A percentile compares a stretch with the other conserved stretches of the same genome.
phyloP scores from a whole-genome alignment of 1,139 yeast genomes.

The Saccharomyces hybrid region DNA sequence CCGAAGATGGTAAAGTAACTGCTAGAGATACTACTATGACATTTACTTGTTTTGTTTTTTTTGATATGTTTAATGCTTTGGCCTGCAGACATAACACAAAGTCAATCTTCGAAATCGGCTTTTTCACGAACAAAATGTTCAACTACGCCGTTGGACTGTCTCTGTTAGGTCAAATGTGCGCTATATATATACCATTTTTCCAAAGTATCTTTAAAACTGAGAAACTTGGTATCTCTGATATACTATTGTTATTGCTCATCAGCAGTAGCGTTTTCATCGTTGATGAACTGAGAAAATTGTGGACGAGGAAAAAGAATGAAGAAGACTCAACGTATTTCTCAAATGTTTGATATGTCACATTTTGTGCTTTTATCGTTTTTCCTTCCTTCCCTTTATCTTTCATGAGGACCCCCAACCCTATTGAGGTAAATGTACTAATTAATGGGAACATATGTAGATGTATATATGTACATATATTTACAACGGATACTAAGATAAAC shows the following conservation, averaged over 20 bases:
- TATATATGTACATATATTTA: background rate
- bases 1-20: conserved; percentile 63
- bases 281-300: conserved; percentile 72
- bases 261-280: conserved; percentile 78
- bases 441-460: background rate
- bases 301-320: conserved; percentile 10
- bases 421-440: background rate
- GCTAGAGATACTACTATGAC: conserved; percentile 99
- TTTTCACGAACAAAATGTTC: conserved; percentile 75
- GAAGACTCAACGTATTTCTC: conserved; percentile 22
- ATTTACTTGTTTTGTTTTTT: conserved; percentile 89
- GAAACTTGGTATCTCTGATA: conserved; percentile 63
- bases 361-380: background rate
- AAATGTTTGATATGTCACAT: conserved; percentile 15
- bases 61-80: conserved; percentile 93
- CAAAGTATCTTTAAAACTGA: conserved; percentile 92
- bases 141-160: conserved; percentile 90
- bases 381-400: background rate
- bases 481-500: background rate
- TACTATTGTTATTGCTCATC: conserved; percentile 51
- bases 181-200: conserved; percentile 86
- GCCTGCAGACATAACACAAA: conserved; percentile 84
- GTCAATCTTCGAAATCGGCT: conserved; percentile 71
- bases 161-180: conserved; percentile 83
- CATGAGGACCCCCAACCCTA: background rate